A percentile compares a stretch with the other conserved stretches of the same genome.
phyloP scores from a whole-genome alignment of 108 stramenopile genomes.

The Pseudonitzschia delicatissima region DNA sequence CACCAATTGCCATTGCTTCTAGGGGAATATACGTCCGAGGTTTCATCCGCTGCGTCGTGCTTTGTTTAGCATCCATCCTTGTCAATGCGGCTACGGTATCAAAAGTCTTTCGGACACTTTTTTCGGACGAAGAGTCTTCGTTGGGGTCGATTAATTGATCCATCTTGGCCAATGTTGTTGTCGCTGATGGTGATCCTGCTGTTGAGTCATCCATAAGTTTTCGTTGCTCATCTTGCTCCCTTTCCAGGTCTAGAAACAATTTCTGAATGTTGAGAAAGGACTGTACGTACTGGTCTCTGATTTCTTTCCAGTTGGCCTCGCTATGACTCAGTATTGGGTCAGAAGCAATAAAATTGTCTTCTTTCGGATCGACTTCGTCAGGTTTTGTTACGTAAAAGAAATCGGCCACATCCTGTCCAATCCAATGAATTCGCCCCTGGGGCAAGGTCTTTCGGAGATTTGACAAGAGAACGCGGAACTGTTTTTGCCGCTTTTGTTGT shows the following conservation, averaged over 20 bases:
- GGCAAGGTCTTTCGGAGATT: constrained; percentile 4
- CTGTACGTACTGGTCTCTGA: not conserved
- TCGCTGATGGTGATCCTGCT: not conserved
- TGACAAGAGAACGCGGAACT: constrained; percentile 3
- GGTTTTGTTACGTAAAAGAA: constrained; percentile 45
- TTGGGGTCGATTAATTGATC: not conserved
- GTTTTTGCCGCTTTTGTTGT: constrained; percentile 1
- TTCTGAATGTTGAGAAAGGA: not conserved
- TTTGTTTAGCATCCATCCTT: not conserved
- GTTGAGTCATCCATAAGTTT: not conserved
- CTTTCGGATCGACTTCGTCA: constrained; percentile 1
- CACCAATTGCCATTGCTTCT: constrained; percentile 9
- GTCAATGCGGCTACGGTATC: constrained; percentile 1
- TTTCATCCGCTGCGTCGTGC: not conserved
- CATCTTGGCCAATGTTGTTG: too few relatives aligned
- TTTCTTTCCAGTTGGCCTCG: not conserved
- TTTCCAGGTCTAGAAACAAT: constrained; percentile 4
- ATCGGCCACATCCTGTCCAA: constrained; percentile 37
- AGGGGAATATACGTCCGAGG: not conserved
- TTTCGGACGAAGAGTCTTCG: constrained; percentile 8
- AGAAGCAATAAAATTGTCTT: not conserved
- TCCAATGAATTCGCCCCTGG: constrained; percentile 37
- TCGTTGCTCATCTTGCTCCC: not conserved
- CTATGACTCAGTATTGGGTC: constrained; percentile 1
- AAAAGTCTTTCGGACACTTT: constrained; percentile 8